Conservation (phyloP, 352 stramenopile genomes). For the Lagenidium sp. region DNA sequence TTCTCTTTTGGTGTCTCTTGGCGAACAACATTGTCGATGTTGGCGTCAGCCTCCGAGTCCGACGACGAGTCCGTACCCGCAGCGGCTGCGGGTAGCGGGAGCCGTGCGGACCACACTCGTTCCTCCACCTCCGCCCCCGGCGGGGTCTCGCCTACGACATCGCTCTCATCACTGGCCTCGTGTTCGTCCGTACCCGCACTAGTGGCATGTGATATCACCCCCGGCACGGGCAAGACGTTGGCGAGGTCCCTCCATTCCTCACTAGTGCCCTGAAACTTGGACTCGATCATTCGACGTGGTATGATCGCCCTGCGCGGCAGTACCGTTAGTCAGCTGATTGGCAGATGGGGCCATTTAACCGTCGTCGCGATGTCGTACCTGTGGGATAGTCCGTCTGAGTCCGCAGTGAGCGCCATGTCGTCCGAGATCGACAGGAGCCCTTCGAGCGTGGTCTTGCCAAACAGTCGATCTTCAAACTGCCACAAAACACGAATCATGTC, state of each 20-base stretch:
- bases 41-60: slow-evolving; percentile 3
- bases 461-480: slow-evolving; percentile 31
- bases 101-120: slow-evolving; percentile 14
- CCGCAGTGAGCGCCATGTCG: neutral
- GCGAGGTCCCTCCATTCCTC: slow-evolving; percentile 12
- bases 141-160: slow-evolving; percentile 14
- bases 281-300: slow-evolving; percentile 13
- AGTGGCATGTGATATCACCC: no score
- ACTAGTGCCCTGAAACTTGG: slow-evolving; percentile 2
- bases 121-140: slow-evolving; percentile 8
- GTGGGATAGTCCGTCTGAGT: neutral
- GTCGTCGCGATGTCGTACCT: neutral
- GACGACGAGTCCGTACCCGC: slow-evolving; percentile 8
- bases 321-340: neutral
- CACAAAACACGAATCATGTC: slow-evolving; percentile 58
- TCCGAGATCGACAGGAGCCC: slow-evolving; percentile 14
- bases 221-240: slow-evolving; percentile 3
- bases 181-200: slow-evolving; percentile 8
- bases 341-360: neutral
- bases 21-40: slow-evolving; percentile 16
- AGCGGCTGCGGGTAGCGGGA: slow-evolving; percentile 13
- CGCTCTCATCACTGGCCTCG: slow-evolving; percentile 5
- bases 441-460: slow-evolving; percentile 54
- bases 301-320: slow-evolving; percentile 7
- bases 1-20: no score